These are phyloP conservation scores for Solidago caesia DNA, from an alignment of 129 eudicot species.

Conservation along the genomic window DNA sequence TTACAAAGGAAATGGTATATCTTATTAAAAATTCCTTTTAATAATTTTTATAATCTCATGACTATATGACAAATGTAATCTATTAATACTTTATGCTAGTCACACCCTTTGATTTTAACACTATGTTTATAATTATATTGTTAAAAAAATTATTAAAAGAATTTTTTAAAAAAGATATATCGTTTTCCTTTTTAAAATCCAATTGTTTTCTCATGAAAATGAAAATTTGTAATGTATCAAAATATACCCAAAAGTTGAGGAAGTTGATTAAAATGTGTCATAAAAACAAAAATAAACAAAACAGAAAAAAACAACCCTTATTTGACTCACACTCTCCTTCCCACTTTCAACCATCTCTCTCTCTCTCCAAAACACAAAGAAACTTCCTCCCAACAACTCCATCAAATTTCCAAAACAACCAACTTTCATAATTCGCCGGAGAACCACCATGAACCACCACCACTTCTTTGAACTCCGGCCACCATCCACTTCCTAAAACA, in stretches of 20 bases:
- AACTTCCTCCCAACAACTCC: constrained; percentile 39
- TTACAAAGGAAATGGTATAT: no score
- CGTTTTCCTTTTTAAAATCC: no score
- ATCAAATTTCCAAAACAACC: constrained; percentile 18
- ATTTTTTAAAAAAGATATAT: no score
- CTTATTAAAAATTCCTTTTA: no score
- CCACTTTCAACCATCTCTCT: constrained; percentile 23
- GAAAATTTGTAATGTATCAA: neutral
- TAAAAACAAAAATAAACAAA: constrained; percentile 21
- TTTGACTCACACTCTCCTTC: constrained; percentile 32
- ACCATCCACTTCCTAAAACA: constrained; percentile 22
- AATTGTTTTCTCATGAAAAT: neutral
- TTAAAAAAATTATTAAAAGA: no score
- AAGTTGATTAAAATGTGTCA: constrained; percentile 19
- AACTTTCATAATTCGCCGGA: constrained; percentile 31
- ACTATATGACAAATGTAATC: no score
- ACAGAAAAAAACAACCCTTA: constrained; percentile 34
- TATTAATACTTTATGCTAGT: no score
- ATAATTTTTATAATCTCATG: no score
- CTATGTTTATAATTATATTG: no score
- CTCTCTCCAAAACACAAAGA: constrained; percentile 31
- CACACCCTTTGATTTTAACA: no score
- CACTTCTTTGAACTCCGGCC: constrained; percentile 34
- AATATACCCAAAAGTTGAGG: neutral
- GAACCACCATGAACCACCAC: constrained; percentile 49